Evolutionary conservation across 2,329 filamentous ascomycete species (phyloP), one percentile per base, ranked within the genome.

Genomic region (Cryphonectria nitschkei): DNA sequence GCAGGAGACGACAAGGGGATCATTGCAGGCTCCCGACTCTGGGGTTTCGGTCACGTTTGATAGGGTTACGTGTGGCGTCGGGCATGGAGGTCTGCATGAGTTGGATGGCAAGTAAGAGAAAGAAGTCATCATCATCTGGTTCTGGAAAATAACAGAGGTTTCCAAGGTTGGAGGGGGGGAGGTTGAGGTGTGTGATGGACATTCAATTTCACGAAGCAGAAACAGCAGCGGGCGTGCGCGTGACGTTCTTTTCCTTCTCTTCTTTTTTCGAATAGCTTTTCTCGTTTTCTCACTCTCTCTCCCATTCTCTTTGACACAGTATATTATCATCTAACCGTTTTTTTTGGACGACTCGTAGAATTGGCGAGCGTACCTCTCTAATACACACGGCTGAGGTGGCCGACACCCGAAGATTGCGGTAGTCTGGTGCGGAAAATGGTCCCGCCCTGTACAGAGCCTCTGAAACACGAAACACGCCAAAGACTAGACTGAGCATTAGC

Each of bases 231-330:
- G 67, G 70, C 54, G 70, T 62, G 56, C 60, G 62, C 67, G 46
- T n/a, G 34, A 66, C 58, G 63, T 72, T 65, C 68, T 29, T 37
- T 56, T 64, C 43, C 62, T 70, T 60, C 46, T n/a, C 22, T 34
- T 54, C 32, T 46, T 2, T n/a, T 34, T 19, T 58, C 52, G 67
- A 68, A 72, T 70, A 70, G 68, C 68, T 68, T 68, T 65, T 58
- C 62, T n/a, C 22, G 60, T 65, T 60, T 54, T 9, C 37, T 11
- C 37, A 9, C 37, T 39, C 37, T 39, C 37, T 39, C 37, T 39
- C 8, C 64, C 68, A n/a, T 32, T 14, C n/a, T 32, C 52, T 3
- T 32, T n/a, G 19, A 50, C 46, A 50, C 19, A 50, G 22, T 22
- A 50, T 6, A 58, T 32, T 4, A 19, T 58, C 26, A 68, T 50